Base-by-base conservation (phyloP, 805 yeast genomes). In the Hanseniaspora vineae region DNA sequence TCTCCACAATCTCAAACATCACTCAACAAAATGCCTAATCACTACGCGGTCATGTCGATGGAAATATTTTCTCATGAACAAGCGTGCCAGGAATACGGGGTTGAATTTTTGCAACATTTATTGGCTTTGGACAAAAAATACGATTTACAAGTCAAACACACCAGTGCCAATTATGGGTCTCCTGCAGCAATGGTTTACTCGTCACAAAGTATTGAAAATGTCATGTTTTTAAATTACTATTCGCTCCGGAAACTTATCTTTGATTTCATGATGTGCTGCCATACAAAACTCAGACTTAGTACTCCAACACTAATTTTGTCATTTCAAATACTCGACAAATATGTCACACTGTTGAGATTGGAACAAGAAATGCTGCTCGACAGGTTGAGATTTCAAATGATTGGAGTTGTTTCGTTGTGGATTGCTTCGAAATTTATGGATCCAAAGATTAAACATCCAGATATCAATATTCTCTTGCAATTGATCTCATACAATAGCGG, bases 331-430 rank as follows among this genome's bases (percentile, higher is more conserved):
- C 74, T 89, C 50, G 96, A 89, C 61, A 75, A 96, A 49, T 90
- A 89, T 66, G 82, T 92, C 59, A 10, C 12, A 10, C 19, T 31
- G 1, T 33, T 42, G 42, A 42, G 31, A n/a, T 37, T 39, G 23
- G 11, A 39, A 2, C 12, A 29, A 15, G 45, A 48, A 19, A 20
- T 44, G 14, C 23, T 48, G 29, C 44, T 44, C n/a, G 50, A 48
- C 39, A 48, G 47, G 31, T 35, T 44, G 13, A 46, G 35, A 14
- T 48, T 48, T 59, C 97, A 88, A 65, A 70, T 89, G 46, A 77
- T 89, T 29, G 95, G 94, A 31, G 77, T 94, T 54, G 81, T 94
- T 1, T 80, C 95, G 31, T 66, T 89, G 46, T 90, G 97, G 97
- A 76, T 90, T 17, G 88, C 95, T 2, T 75, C 94, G 35, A 89